A percentile compares a stretch with the other conserved stretches of the same genome.
Conservation (phyloP, 2,329 filamentous ascomycete genomes). For the Fusarium gaditjirri region DNA sequence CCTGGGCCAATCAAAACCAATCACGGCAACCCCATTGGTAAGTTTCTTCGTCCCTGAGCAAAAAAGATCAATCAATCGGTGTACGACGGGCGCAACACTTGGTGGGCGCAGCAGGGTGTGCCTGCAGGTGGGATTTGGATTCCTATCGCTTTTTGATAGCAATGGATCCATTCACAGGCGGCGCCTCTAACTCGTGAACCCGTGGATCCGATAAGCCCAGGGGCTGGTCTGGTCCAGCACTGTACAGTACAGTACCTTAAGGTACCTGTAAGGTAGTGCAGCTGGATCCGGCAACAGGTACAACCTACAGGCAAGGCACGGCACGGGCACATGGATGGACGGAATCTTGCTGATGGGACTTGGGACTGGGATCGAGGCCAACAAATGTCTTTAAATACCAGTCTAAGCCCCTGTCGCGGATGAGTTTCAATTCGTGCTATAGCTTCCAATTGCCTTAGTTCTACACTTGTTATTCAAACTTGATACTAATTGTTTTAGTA, state of each 20-base stretch:
- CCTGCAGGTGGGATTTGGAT: constrained; percentile 24
- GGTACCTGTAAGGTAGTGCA: not conserved
- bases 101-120: constrained; percentile 31
- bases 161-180: constrained; percentile 21
- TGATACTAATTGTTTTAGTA: constrained; percentile 41
- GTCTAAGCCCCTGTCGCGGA: constrained; percentile 22
- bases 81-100: constrained; percentile 41
- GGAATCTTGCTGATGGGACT: constrained; percentile 14
- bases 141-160: constrained; percentile 39
- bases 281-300: constrained; percentile 3
- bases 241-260: not conserved
- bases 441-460: constrained; percentile 23
- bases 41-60: constrained; percentile 34
- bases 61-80: constrained; percentile 39
- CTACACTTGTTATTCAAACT: constrained; percentile 30
- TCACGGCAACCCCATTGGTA: constrained; percentile 41
- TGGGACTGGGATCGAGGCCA: constrained; percentile 11
- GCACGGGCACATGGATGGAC: constrained; percentile 19
- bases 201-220: constrained; percentile 40
- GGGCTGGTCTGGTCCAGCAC: constrained; percentile 2
- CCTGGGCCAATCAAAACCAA: constrained; percentile 35
- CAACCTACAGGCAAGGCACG: constrained; percentile 15
- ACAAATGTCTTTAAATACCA: constrained; percentile 31
- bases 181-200: constrained; percentile 25
- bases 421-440: constrained; percentile 8